A percentile compares a stretch with the other conserved stretches of the same genome.
Conservation (phyloP, 2,329 filamentous ascomycete genomes). For the Trichophyton benhamiae region DNA sequence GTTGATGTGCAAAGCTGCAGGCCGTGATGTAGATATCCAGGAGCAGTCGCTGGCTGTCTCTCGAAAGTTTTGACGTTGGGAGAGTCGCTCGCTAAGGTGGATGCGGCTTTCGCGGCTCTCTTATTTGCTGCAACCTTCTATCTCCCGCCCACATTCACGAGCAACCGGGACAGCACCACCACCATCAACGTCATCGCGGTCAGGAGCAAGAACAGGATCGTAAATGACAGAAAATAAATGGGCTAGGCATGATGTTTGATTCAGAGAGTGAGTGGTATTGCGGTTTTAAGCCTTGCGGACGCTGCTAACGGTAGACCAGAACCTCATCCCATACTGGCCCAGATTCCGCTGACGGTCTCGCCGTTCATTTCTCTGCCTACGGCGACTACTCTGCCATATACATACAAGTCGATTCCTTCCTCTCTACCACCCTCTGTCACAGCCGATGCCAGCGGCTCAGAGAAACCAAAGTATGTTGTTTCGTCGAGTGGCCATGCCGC, state of each 20-base stretch:
- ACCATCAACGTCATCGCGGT: background rate
- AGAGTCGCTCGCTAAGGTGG: background rate
- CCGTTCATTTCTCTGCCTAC: conserved; percentile 86
- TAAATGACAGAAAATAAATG: background rate
- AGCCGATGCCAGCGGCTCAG: conserved; percentile 33
- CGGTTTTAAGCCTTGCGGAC: background rate
- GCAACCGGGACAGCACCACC: background rate
- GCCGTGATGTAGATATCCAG: background rate
- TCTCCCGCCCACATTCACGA: no score
- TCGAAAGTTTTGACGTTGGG: background rate
- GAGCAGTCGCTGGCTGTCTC: background rate
- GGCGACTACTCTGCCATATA: conserved; percentile 85
- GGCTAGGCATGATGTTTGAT: conserved; percentile 30
- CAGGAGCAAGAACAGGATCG: no score
- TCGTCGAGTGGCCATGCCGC: conserved; percentile 69
- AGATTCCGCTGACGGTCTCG: conserved; percentile 85
- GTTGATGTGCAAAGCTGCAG: background rate
- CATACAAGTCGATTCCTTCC: conserved; percentile 80
- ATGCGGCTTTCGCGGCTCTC: background rate
- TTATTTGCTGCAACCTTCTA: background rate
- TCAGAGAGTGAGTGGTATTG: conserved; percentile 28
- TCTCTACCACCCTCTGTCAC: conserved; percentile 65
- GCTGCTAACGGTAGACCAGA: conserved; percentile 34
- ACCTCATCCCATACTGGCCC: conserved; percentile 76
- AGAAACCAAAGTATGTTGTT: conserved; percentile 58